Evolutionary conservation across 1,284 basidiomycete genomes (phyloP).

Genomic region (Trichosporon faecale): DNA sequence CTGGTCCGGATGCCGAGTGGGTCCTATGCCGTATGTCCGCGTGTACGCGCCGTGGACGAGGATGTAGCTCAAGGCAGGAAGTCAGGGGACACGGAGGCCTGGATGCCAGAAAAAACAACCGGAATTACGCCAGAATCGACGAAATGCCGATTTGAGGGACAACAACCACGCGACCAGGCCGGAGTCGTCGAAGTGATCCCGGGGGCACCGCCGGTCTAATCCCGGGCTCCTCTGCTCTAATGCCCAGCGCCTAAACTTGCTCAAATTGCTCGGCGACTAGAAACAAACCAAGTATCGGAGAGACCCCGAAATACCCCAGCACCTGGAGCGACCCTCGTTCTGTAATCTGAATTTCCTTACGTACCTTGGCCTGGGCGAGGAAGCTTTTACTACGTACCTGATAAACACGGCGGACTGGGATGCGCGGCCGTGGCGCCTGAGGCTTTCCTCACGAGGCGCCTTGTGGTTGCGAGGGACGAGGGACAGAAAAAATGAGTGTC

Average conservation of each 20-base stretch:
- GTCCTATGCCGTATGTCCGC: not conserved
- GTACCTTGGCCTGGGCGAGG: not conserved
- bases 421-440: not conserved
- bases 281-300: not conserved
- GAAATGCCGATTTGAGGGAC: constrained; percentile 1
- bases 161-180: not conserved
- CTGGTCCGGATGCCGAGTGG: constrained; percentile 1
- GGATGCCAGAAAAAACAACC: not conserved
- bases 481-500: not conserved
- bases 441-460: not conserved
- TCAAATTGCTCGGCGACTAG: not conserved
- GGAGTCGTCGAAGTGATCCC: not conserved
- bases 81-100: not conserved
- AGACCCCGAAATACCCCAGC: constrained; percentile 1
- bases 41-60: not conserved
- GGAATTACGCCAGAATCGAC: not conserved
- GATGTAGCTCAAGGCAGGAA: not conserved
- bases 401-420: not conserved
- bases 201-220: not conserved
- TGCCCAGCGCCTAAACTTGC: not conserved
- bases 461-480: not conserved
- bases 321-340: not conserved
- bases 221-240: not conserved
- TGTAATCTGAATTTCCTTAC: constrained; percentile 1
- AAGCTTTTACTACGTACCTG: not conserved